Conservation (phyloP, 1,139 yeast genomes). For the Suhomyces chickasaworum region DNA sequence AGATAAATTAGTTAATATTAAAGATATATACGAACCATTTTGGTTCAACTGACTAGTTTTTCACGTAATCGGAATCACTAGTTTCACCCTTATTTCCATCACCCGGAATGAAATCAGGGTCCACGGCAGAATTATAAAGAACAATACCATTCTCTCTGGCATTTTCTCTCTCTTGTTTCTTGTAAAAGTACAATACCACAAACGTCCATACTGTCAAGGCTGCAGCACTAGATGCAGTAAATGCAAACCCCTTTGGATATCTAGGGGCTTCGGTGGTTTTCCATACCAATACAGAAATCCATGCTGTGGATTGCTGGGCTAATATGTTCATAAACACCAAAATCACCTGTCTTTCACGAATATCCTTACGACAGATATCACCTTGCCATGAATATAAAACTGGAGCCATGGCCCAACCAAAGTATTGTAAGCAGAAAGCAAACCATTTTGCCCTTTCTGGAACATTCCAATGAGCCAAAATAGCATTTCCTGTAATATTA, state of each 20-base stretch:
- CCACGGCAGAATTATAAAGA: conserved; percentile 19
- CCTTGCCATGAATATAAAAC: conserved; percentile 49
- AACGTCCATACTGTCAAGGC: conserved; percentile 56
- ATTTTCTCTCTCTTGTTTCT: conserved; percentile 53
- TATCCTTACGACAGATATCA: conserved; percentile 49
- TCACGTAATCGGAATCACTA: not conserved
- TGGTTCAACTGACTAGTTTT: not conserved
- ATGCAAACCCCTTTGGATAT: conserved; percentile 51
- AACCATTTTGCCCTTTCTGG: conserved; percentile 51
- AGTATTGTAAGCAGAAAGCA: conserved; percentile 49
- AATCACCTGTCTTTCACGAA: conserved; percentile 45
- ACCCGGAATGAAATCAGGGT: conserved; percentile 18
- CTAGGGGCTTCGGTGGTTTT: conserved; percentile 54
- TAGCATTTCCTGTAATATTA: conserved; percentile 40
- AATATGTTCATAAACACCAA: conserved; percentile 47
- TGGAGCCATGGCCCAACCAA: conserved; percentile 55
- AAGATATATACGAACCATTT: not conserved
- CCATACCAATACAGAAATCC: conserved; percentile 43
- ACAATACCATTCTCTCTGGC: conserved; percentile 49
- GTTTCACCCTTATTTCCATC: not conserved
- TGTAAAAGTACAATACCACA: conserved; percentile 57
- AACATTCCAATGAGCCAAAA: conserved; percentile 50
- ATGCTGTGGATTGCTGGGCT: conserved; percentile 48
- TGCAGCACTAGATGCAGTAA: conserved; percentile 55
- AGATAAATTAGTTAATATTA: not conserved